These are phyloP conservation scores for Pythium phragmitis DNA, from an alignment of 352 stramenopile genomes.

Conservation along the genomic window DNA sequence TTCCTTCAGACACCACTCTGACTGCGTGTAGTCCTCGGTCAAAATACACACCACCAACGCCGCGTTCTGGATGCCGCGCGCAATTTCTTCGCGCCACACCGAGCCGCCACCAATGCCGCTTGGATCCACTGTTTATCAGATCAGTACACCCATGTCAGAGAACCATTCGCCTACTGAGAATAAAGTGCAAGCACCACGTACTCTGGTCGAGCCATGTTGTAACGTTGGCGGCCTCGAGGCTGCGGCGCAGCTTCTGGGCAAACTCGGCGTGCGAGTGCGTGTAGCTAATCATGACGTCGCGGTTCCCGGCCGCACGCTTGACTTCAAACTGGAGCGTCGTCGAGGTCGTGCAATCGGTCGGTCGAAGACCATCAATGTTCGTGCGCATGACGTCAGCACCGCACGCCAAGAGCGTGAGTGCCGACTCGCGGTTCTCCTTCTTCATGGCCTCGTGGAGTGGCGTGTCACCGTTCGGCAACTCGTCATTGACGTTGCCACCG, in stretches of 20 bases:
- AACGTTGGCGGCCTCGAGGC: slow-evolving; percentile 68
- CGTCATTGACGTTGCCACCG: slow-evolving; percentile 67
- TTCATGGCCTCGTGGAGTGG: slow-evolving; percentile 79
- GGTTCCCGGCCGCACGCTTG: slow-evolving; percentile 70
- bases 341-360: slow-evolving; percentile 80
- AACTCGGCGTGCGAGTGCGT: slow-evolving; percentile 81
- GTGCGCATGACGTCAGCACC: slow-evolving; percentile 63
- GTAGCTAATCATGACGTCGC: slow-evolving; percentile 89
- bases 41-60: slow-evolving; percentile 70
- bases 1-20: slow-evolving; percentile 82
- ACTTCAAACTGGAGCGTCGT: slow-evolving; percentile 82
- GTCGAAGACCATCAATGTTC: slow-evolving; percentile 65
- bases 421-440: slow-evolving; percentile 55
- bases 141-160: not conserved
- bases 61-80: slow-evolving; percentile 71
- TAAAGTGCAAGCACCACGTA: slow-evolving; percentile 18
- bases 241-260: slow-evolving; percentile 64
- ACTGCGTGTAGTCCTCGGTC: slow-evolving; percentile 69
- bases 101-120: slow-evolving; percentile 76
- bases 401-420: slow-evolving; percentile 53
- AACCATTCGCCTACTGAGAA: slow-evolving; percentile 1
- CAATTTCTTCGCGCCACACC: slow-evolving; percentile 83
- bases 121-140: slow-evolving; percentile 47
- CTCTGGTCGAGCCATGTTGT: slow-evolving; percentile 80
- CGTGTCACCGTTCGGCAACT: slow-evolving; percentile 65